Evolutionary conservation across 2,329 filamentous ascomycete genomes (phyloP).

Genomic region (Cytospora piceae): DNA sequence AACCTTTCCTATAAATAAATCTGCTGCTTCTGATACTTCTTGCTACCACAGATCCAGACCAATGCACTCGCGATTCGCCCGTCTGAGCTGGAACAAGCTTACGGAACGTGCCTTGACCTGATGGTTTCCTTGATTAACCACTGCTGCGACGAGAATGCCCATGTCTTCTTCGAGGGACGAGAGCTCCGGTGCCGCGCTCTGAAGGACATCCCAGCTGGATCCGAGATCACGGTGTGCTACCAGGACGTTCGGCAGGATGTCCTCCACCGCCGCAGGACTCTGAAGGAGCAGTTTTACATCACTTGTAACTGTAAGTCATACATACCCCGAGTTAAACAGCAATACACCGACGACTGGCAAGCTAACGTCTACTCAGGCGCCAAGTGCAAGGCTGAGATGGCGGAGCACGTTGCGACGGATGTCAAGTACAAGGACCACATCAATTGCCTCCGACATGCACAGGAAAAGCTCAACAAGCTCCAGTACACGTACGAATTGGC

Average conservation of each 20-base stretch:
- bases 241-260: constrained; percentile 36
- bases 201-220: constrained; percentile 37
- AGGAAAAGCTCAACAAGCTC: constrained; percentile 31
- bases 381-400: constrained; percentile 36
- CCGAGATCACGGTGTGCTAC: constrained; percentile 43
- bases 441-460: constrained; percentile 28
- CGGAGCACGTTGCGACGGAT: constrained; percentile 27
- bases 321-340: background rate
- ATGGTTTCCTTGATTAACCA: constrained; percentile 42
- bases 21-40: background rate
- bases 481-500: constrained; percentile 25
- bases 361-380: constrained; percentile 30
- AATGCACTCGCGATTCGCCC: constrained; percentile 36
- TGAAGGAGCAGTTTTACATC: constrained; percentile 36
- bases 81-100: constrained; percentile 30
- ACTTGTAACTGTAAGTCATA: constrained; percentile 36
- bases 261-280: constrained; percentile 30
- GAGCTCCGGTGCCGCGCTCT: constrained; percentile 40
- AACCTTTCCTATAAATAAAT: background rate
- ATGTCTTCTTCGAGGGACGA: constrained; percentile 39
- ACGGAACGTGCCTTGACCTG: constrained; percentile 40
- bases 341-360: background rate
- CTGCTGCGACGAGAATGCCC: constrained; percentile 42
- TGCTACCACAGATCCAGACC: constrained; percentile 33
- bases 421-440: constrained; percentile 28